Evolutionary conservation across 345 rosid species (phyloP), one percentile per base, ranked within the genome.

Genomic region (Murraya koenigii): DNA sequence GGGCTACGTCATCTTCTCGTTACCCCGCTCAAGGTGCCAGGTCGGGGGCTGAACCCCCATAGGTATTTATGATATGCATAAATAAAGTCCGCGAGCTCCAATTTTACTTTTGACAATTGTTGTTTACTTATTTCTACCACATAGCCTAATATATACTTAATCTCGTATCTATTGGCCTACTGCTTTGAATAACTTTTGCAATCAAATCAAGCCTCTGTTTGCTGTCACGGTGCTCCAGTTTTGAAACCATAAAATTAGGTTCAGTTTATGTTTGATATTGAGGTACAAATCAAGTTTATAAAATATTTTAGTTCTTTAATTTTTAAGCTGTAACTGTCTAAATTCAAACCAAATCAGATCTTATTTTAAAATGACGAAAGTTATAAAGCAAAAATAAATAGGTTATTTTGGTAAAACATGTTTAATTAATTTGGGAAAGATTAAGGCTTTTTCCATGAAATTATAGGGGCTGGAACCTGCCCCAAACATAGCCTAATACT

Each of bases 41-140:
- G 20, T 6, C 26, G 49, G 64, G 26, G 26, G 72, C 19, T 11
- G 66, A 35, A 9, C 38, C 56, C 64, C 41, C 72, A 1, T 22
- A 54, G 13, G 54, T 63, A 23, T 33, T 54, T 56, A 25, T 72
- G 35, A 30, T n/a, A n/a, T 71, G 67, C 23, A 76, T 47, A 55
- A 79, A 76, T 79, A 79, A 79, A 66, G 75, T 49, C 35, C 55
- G 55, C 23, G n/a, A 22, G 52, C 58, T 41, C 76, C 79, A 56
- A 47, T 41, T 56, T 77, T 10, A 3, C 15, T 8, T 44, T 28
- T 55, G 30, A 47, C 47, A 58, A 74, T 52, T 8, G 2, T n/a
- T 68, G 30, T 4, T 4, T 68, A 68, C 22, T 25, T n/a, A 26
- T 44, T 68, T 26, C 10, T 26, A 38, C 22, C 11, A 6, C 58